A percentile compares a stretch with the other conserved stretches of the same genome.
These are phyloP conservation scores for Symbiodinium pilosum DNA, from an alignment of 73 alveolate species.

Conservation along the genomic window DNA sequence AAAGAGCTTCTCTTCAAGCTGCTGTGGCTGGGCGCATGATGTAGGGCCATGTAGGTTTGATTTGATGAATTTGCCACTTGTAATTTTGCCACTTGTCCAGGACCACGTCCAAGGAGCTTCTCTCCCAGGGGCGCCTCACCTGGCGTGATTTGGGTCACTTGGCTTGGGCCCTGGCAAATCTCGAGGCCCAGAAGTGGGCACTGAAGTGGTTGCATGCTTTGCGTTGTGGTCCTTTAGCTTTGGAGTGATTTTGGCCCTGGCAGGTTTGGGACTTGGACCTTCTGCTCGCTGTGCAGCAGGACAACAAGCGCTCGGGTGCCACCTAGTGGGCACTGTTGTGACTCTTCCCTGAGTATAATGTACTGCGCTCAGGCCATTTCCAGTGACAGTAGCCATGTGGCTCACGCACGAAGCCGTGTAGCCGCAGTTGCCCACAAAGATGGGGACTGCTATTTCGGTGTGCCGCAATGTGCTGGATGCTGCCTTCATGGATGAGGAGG, in stretches of 20 bases:
- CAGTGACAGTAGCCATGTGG: background rate
- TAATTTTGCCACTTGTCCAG: background rate
- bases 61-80: background rate
- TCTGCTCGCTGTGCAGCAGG: conserved; percentile 40
- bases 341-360: too few relatives aligned
- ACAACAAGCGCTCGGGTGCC: too few relatives aligned
- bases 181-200: conserved; percentile 15
- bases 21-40: background rate
- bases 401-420: conserved; percentile 12
- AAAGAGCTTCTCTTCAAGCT: background rate
- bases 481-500: conserved; percentile 70
- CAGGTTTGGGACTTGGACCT: conserved; percentile 32
- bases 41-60: background rate
- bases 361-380: too few relatives aligned
- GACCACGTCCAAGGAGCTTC: conserved; percentile 9
- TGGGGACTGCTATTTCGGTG: conserved; percentile 88
- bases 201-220: too few relatives aligned
- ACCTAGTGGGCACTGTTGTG: too few relatives aligned
- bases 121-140: conserved; percentile 26
- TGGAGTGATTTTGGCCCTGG: background rate
- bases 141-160: conserved; percentile 72
- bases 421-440: background rate
- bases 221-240: too few relatives aligned
- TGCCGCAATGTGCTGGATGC: conserved; percentile 92
- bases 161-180: conserved; percentile 80